A percentile compares a stretch with the other conserved stretches of the same genome.
Evolutionary conservation across 164 flowering plant species (phyloP).

Genomic region (Magnolia sinica): DNA sequence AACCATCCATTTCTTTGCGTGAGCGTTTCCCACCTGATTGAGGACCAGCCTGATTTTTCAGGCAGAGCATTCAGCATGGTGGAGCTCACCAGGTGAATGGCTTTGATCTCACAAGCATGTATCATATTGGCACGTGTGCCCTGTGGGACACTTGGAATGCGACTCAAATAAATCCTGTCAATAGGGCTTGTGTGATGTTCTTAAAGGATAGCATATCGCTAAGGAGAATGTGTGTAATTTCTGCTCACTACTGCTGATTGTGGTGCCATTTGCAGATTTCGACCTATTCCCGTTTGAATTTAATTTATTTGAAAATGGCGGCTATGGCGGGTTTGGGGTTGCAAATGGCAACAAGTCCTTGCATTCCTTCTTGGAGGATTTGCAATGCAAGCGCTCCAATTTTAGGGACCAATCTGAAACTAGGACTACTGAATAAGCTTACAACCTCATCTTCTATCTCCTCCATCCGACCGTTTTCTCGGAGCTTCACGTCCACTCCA

Average conservation of each 20-base stretch:
- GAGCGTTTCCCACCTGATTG: too few species aligned
- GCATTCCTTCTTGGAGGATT: constrained; percentile 36
- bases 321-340: constrained; percentile 48
- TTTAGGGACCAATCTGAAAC: constrained; percentile 22
- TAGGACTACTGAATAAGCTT: constrained; percentile 35
- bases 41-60: too few species aligned
- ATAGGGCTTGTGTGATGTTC: not conserved
- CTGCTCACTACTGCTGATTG: not conserved
- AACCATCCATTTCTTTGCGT: too few species aligned
- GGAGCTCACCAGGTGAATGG: too few species aligned
- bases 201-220: not conserved
- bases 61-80: too few species aligned
- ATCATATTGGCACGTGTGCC: too few species aligned
- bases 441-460: constrained; percentile 40
- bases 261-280: constrained; percentile 3
- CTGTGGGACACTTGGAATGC: too few species aligned
- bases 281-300: not conserved
- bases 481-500: constrained; percentile 31
- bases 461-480: constrained; percentile 29
- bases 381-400: constrained; percentile 23
- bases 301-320: constrained; percentile 43
- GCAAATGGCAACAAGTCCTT: constrained; percentile 52
- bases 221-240: not conserved
- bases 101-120: too few species aligned
- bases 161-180: too few species aligned